These are phyloP conservation scores for Cerrena zonata DNA, from an alignment of 1,284 basidiomycete species.

Conservation along the genomic window DNA sequence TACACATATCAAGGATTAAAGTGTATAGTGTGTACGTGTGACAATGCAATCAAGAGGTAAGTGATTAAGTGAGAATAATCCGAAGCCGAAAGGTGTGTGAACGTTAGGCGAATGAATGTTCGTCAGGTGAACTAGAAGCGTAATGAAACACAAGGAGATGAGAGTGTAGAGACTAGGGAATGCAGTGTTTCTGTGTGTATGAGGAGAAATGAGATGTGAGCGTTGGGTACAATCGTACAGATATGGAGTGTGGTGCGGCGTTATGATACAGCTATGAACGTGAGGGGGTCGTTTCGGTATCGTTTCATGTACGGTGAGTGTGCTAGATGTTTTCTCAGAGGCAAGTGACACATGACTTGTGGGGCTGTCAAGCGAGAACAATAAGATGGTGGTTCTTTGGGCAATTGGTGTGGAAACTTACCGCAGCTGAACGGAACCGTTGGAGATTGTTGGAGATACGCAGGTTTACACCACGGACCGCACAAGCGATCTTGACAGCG, in stretches of 20 bases:
- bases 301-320: not conserved
- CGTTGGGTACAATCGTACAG: not conserved
- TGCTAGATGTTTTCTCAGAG: no score
- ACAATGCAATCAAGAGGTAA: no score
- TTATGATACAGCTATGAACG: not conserved
- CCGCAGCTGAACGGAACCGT: conserved; percentile 22
- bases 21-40: no score
- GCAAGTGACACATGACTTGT: conserved; percentile 8
- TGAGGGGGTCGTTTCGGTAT: conserved; percentile 2
- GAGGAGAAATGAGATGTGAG: not conserved
- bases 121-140: not conserved
- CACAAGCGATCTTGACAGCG: conserved; percentile 25
- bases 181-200: not conserved
- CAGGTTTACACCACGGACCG: conserved; percentile 22
- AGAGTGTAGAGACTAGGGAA: not conserved
- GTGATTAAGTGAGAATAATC: no score
- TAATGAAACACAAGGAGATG: not conserved
- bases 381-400: conserved; percentile 10
- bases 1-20: no score
- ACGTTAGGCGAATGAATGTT: not conserved
- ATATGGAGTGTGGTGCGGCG: not conserved
- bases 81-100: not conserved
- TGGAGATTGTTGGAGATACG: conserved; percentile 19
- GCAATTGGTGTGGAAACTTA: conserved; percentile 12
- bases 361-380: conserved; percentile 15